A percentile compares a stretch with the other conserved stretches of the same genome.
Conservation (phyloP, 1,284 basidiomycete species). For the Agaricales sp. region DNA sequence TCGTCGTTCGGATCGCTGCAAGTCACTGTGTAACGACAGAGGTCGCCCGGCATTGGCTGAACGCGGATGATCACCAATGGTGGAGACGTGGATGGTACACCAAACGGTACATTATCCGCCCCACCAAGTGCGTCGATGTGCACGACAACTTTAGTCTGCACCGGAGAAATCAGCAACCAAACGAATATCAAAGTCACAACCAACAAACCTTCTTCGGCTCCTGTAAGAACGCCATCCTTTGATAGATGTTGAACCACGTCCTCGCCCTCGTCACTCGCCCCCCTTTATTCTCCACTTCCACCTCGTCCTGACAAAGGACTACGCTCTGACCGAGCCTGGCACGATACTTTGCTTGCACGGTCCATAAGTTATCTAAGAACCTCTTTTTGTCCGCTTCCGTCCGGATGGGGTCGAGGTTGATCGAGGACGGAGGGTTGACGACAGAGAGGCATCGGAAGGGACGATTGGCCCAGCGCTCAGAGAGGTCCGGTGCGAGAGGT, state of each 20-base stretch:
- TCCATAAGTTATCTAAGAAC: slow-evolving; percentile 85
- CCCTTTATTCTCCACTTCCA: slow-evolving; percentile 55
- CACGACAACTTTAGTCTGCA: slow-evolving; percentile 77
- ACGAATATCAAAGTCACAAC: slow-evolving; percentile 1
- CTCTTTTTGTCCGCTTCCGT: slow-evolving; percentile 62
- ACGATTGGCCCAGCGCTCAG: slow-evolving; percentile 73
- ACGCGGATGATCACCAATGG: slow-evolving; percentile 69
- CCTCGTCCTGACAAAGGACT: slow-evolving; percentile 57
- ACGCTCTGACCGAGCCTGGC: slow-evolving; percentile 61
- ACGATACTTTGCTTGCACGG: slow-evolving; percentile 70
- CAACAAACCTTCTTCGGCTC: slow-evolving; percentile 68
- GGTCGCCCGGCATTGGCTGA: slow-evolving; percentile 72
- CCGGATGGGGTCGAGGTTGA: slow-evolving; percentile 52
- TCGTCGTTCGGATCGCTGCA: slow-evolving; percentile 66
- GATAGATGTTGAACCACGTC: slow-evolving; percentile 81
- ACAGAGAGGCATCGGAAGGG: slow-evolving; percentile 69
- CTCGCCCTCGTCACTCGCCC: slow-evolving; percentile 57
- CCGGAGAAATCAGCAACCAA: slow-evolving; percentile 8
- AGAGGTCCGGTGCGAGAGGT: slow-evolving; percentile 55
- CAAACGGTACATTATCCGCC: slow-evolving; percentile 69
- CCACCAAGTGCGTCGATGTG: slow-evolving; percentile 70
- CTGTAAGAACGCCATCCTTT: slow-evolving; percentile 62
- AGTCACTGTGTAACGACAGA: slow-evolving; percentile 67
- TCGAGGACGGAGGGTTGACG: slow-evolving; percentile 56
- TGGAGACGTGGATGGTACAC: slow-evolving; percentile 40